These are phyloP conservation scores for Monilinia fructicola DNA, from an alignment of 2,329 filamentous ascomycete species.

Conservation along the genomic window DNA sequence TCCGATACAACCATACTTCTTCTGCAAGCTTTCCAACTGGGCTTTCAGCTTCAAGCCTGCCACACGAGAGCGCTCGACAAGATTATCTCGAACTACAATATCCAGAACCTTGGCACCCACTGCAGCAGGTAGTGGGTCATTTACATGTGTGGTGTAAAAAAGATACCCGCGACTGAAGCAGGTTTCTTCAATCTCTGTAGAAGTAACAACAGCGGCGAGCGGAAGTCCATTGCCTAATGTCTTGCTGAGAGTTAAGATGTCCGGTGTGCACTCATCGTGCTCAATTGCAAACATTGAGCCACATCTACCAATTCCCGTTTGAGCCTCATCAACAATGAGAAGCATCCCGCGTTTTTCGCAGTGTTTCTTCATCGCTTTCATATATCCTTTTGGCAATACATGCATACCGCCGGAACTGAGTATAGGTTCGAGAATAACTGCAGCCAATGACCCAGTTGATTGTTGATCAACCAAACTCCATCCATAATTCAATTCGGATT, in stretches of 20 bases:
- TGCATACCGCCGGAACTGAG: slow-evolving; percentile 54
- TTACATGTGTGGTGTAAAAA: slow-evolving; percentile 62
- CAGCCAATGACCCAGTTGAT: slow-evolving; percentile 60
- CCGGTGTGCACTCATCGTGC: slow-evolving; percentile 53
- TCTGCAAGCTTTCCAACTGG: slow-evolving; percentile 47
- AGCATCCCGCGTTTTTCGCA: slow-evolving; percentile 57
- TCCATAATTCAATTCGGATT: slow-evolving; percentile 61
- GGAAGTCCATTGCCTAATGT: slow-evolving; percentile 62
- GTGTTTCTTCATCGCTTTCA: slow-evolving; percentile 54
- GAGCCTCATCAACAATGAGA: slow-evolving; percentile 60
- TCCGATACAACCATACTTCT: slow-evolving; percentile 59
- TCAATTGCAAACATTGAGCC: slow-evolving; percentile 61
- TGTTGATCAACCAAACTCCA: slow-evolving; percentile 61
- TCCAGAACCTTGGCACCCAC: slow-evolving; percentile 63
- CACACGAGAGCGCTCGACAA: slow-evolving; percentile 49
- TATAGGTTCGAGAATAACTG: slow-evolving; percentile 58
- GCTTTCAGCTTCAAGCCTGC: slow-evolving; percentile 52
- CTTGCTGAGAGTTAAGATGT: slow-evolving; percentile 62
- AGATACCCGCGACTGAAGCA: slow-evolving; percentile 52
- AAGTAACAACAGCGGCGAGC: slow-evolving; percentile 57
- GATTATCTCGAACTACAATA: slow-evolving; percentile 56
- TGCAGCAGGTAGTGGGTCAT: slow-evolving; percentile 60
- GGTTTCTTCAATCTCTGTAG: slow-evolving; percentile 51
- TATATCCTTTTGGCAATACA: slow-evolving; percentile 57
- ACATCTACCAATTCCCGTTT: slow-evolving; percentile 57